These are phyloP conservation scores for Lathyrus aphaca DNA, from an alignment of 306 rosid genomes.

Conservation along the genomic window DNA sequence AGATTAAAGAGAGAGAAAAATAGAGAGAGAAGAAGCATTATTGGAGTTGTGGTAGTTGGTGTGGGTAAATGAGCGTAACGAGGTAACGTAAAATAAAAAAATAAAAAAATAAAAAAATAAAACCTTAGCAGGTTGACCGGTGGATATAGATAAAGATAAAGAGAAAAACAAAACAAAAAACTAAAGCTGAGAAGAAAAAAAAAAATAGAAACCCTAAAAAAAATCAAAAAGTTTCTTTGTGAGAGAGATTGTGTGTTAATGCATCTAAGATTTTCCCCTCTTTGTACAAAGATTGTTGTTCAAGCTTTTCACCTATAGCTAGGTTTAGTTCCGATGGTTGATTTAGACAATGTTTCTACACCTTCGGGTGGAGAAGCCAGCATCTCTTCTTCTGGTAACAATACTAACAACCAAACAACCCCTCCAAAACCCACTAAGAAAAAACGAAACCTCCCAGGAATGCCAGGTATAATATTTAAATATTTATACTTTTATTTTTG, in stretches of 20 bases:
- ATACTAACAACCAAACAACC: constrained; percentile 5
- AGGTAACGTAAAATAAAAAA: neutral
- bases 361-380: constrained; percentile 90
- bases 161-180: constrained; percentile 9
- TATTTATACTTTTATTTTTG: neutral
- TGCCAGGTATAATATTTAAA: constrained; percentile 66
- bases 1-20: constrained; percentile 52
- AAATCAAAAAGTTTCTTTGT: constrained; percentile 40
- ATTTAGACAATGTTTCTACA: constrained; percentile 70
- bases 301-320: neutral
- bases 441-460: constrained; percentile 88
- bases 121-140: constrained; percentile 61
- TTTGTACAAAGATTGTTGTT: constrained; percentile 37
- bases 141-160: constrained; percentile 47
- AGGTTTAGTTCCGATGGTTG: constrained; percentile 56
- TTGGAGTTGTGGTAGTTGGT: constrained; percentile 69
- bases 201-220: constrained; percentile 5
- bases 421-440: constrained; percentile 62
- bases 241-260: constrained; percentile 44
- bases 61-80: constrained; percentile 47
- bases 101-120: neutral
- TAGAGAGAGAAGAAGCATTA: constrained; percentile 29
- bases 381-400: constrained; percentile 75
- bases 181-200: constrained; percentile 2
- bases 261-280: constrained; percentile 45